Evolutionary conservation across 2,329 filamentous ascomycete species (phyloP).

Genomic region (Fonsecaea erecta): DNA sequence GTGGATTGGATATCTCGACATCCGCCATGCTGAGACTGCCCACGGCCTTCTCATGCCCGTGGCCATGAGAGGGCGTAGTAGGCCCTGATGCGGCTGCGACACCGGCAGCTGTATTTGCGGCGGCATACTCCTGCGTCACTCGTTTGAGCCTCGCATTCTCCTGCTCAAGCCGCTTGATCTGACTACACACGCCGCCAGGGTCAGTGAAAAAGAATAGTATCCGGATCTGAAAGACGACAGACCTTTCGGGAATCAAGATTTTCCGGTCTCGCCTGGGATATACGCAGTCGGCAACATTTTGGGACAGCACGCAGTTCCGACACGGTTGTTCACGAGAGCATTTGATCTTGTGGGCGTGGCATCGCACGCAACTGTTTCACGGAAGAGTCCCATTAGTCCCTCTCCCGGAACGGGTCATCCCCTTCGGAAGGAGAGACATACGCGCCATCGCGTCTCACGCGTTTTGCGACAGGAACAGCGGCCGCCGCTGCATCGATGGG

Average conservation of each 20-base stretch:
- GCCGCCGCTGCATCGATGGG: background rate
- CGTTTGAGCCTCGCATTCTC: background rate
- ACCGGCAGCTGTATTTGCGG: background rate
- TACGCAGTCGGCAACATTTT: background rate
- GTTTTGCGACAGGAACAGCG: background rate
- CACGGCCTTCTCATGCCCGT: background rate
- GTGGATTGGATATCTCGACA: background rate
- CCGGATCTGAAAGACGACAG: background rate
- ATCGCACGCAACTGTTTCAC: background rate
- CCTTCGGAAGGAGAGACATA: background rate
- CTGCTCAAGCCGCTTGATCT: background rate
- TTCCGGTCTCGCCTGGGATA: background rate
- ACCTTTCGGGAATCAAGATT: background rate
- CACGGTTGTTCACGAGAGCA: background rate
- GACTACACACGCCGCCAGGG: background rate
- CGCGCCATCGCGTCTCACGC: background rate
- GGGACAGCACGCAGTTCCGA: background rate
- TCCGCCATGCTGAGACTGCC: background rate
- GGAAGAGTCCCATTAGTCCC: too few species aligned
- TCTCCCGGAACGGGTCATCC: too few species aligned
- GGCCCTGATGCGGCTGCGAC: background rate
- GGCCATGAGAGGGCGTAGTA: background rate
- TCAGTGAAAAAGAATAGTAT: too few species aligned
- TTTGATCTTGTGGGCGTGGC: background rate
- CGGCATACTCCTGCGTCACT: background rate